phyloP scores from a whole-genome alignment of 2,329 filamentous ascomycete genomes.

The Fusarium sp. region DNA sequence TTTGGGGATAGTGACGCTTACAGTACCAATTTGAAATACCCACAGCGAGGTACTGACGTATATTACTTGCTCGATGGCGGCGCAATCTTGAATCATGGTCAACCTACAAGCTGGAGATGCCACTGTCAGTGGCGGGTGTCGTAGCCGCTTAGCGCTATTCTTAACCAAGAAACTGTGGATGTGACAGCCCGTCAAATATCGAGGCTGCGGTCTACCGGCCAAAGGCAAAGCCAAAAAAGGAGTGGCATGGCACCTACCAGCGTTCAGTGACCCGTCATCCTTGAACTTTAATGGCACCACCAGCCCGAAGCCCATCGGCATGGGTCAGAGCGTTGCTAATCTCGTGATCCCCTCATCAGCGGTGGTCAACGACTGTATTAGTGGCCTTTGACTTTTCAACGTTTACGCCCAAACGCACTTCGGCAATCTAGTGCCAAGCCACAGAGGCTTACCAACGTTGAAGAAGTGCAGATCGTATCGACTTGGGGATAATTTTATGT shows the following conservation, averaged over 20 bases:
- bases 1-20: not conserved
- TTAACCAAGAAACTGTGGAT: constrained; percentile 42
- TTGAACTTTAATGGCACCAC: constrained; percentile 42
- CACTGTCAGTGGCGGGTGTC: constrained; percentile 45
- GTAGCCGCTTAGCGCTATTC: constrained; percentile 46
- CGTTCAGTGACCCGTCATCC: constrained; percentile 35
- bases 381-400: constrained; percentile 46
- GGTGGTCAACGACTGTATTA: constrained; percentile 23
- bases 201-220: constrained; percentile 28
- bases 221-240: constrained; percentile 29
- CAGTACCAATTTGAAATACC: constrained; percentile 19
- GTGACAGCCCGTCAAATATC: constrained; percentile 44
- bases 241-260: constrained; percentile 33
- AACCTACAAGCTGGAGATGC: constrained; percentile 39
- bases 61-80: constrained; percentile 38
- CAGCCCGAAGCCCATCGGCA: constrained; percentile 44
- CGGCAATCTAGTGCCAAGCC: constrained; percentile 34
- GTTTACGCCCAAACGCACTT: constrained; percentile 26
- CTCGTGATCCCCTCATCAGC: constrained; percentile 42
- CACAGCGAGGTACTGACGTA: constrained; percentile 34
- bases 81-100: constrained; percentile 42
- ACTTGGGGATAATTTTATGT: constrained; percentile 25
- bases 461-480: constrained; percentile 25
- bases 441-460: constrained; percentile 34
- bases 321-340: constrained; percentile 44